phyloP scores from a whole-genome alignment of 148 eudicot genomes.

The Simmondsia chinensis region DNA sequence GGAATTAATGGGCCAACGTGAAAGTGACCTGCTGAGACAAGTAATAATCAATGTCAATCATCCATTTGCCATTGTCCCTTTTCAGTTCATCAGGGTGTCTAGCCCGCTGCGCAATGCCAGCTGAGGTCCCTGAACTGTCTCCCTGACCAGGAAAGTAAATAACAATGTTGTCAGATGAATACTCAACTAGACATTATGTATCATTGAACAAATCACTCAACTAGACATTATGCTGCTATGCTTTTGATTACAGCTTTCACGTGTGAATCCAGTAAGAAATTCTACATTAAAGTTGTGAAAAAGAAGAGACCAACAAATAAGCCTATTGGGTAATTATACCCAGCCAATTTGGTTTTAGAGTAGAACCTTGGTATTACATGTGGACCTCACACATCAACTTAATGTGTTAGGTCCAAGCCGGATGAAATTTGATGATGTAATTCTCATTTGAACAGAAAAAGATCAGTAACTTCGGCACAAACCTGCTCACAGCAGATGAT shows the following conservation, averaged over 20 bases:
- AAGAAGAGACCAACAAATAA: too few species aligned
- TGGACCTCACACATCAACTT: too few species aligned
- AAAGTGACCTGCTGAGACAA: constrained; percentile 82
- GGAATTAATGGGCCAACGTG: neutral
- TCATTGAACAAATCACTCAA: too few species aligned
- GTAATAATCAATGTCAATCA: constrained; percentile 91
- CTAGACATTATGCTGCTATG: too few species aligned
- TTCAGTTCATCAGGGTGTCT: constrained; percentile 97
- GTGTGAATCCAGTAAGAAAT: too few species aligned
- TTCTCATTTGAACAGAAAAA: neutral
- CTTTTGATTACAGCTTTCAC: too few species aligned
- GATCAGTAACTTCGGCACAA: constrained; percentile 6
- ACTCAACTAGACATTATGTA: too few species aligned
- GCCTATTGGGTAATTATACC: too few species aligned
- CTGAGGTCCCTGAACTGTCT: constrained; percentile 36
- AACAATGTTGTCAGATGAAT: neutral
- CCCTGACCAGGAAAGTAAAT: constrained; percentile 36
- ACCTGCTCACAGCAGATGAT: constrained; percentile 93
- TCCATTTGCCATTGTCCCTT: constrained; percentile 67
- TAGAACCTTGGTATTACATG: too few species aligned
- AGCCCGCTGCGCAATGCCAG: constrained; percentile 94
- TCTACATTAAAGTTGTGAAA: too few species aligned
- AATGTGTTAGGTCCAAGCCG: too few species aligned
- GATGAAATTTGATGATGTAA: neutral
- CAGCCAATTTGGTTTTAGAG: too few species aligned